Conservation (phyloP, 208 protist species). For the Phytomonas francai region DNA sequence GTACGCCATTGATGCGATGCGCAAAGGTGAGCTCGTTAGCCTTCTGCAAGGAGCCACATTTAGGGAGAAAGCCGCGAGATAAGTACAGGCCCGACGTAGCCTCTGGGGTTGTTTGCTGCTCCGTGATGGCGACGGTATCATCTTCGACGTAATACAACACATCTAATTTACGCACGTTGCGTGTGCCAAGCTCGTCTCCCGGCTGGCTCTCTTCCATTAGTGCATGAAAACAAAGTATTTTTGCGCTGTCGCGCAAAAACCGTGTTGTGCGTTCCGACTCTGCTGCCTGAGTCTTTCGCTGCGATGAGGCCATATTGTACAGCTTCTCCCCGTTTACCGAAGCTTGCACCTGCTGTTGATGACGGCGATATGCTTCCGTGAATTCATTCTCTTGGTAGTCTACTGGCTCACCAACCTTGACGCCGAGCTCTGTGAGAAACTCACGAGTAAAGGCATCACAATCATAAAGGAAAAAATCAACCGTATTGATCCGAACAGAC, state of each 20-base stretch:
- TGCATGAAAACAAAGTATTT: conserved; percentile 93
- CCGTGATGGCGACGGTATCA: conserved; percentile 92
- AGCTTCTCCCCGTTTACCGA: neutral
- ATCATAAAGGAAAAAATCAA: conserved; percentile 91
- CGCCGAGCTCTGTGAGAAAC: conserved; percentile 78
- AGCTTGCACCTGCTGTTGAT: conserved; percentile 21
- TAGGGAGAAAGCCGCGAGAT: conserved; percentile 77
- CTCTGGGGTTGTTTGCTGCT: conserved; percentile 85
- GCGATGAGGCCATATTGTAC: neutral
- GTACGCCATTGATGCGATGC: conserved; percentile 75
- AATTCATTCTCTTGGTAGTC: conserved; percentile 65
- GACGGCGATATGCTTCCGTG: conserved; percentile 42
- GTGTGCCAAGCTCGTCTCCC: conserved; percentile 29
- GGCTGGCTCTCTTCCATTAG: conserved; percentile 60
- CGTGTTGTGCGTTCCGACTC: conserved; percentile 62
- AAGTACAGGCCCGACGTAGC: conserved; percentile 82
- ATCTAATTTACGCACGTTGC: conserved; percentile 72
- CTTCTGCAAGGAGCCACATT: conserved; percentile 61
- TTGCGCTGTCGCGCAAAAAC: conserved; percentile 91
- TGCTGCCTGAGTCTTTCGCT: conserved; percentile 10
- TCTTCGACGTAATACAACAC: conserved; percentile 94
- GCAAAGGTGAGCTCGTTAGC: conserved; percentile 78
- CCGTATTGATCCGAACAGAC: conserved; percentile 85
- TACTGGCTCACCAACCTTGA: conserved; percentile 44
- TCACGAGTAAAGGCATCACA: conserved; percentile 90